Evolutionary conservation across 495 filamentous ascomycete genomes (phyloP), one percentile per base, ranked within the genome.

Genomic region (Penicillium lividum): DNA sequence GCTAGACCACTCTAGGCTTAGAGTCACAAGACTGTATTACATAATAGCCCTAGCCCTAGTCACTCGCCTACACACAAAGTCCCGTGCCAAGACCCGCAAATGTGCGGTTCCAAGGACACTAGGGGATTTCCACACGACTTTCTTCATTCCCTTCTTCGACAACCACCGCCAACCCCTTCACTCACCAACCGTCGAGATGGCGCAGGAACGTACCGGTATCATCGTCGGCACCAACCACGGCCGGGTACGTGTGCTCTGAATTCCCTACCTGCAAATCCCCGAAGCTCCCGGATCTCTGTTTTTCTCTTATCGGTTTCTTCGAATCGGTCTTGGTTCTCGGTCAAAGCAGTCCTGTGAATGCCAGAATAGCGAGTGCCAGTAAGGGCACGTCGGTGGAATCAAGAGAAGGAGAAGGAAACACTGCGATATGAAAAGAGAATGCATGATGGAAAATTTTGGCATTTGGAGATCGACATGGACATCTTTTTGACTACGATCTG

Each of bases 151-250:
- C 52, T 59, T 68, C 66, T 67, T 66, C 72, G 73, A 72, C 73
- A 78, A 78, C 73, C 70, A 67, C 72, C 75, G 73, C 71, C 75
- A 75, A 78, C 67, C 72, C 69, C 65, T 55, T 58, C 72, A 76
- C 64, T 68, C 72, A 66, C 66, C 68, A 73, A 75, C 69, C 73
- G 70, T 73, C 70, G 72, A 76, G 71, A 87, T 86, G 83, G 81
- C 81, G 57, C 78, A 80, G 71, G 84, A 86, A 77, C 84, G 86
- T 72, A 84, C 81, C 76, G 90, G 90, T 78, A 82, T 96, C 69
- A 80, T 85, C 77, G 79, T 86, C 73, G 93, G 93, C 72, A 74
- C 91, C 70, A 96, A 97, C 82, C 86, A 84, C 75, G 93, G 93
- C 74, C 89, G 94, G 80, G 91, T 94, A 92, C 72, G 86, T 83